A percentile compares a stretch with the other conserved stretches of the same genome.
These are phyloP conservation scores for Ziziphus jujuba DNA, from an alignment of 306 rosid species.

Conservation along the genomic window DNA sequence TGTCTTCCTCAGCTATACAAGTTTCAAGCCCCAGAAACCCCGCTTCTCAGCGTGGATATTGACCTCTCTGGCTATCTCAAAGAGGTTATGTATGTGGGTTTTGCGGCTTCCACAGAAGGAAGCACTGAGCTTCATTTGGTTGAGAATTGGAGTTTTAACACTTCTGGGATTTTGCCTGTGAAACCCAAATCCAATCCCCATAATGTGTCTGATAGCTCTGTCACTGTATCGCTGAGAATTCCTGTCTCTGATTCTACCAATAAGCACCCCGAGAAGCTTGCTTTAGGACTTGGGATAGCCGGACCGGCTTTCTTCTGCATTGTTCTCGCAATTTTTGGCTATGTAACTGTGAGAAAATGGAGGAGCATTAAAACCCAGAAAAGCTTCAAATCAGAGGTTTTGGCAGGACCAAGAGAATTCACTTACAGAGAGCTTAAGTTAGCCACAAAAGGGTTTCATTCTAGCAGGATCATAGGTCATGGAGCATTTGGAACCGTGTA, in stretches of 20 bases:
- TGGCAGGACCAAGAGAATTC: conserved; percentile 68
- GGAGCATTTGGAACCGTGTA: conserved; percentile 90
- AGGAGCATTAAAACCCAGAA: conserved; percentile 27
- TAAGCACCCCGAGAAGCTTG: conserved; percentile 29
- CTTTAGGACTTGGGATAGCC: conserved; percentile 48
- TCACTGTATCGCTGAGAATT: conserved; percentile 29
- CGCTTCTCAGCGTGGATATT: conserved; percentile 43
- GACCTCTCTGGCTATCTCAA: conserved; percentile 48
- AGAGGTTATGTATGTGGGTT: conserved; percentile 49
- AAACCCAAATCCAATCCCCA: conserved; percentile 34
- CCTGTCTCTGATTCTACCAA: conserved; percentile 20
- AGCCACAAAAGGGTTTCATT: conserved; percentile 74
- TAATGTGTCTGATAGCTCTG: conserved; percentile 52
- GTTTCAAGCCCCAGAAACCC: conserved; percentile 50
- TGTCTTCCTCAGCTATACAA: conserved; percentile 55
- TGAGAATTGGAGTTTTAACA: conserved; percentile 62
- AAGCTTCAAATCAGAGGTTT: conserved; percentile 47
- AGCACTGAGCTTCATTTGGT: conserved; percentile 68
- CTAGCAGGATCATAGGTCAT: conserved; percentile 63
- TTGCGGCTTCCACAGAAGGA: conserved; percentile 66
- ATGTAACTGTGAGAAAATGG: conserved; percentile 46
- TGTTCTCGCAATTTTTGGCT: conserved; percentile 45
- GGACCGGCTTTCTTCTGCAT: conserved; percentile 49
- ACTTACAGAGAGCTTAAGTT: conserved; percentile 56
- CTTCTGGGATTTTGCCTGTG: conserved; percentile 41